These are phyloP conservation scores for Theileria equi DNA, from an alignment of 169 alveolate genomes.

Conservation along the genomic window DNA sequence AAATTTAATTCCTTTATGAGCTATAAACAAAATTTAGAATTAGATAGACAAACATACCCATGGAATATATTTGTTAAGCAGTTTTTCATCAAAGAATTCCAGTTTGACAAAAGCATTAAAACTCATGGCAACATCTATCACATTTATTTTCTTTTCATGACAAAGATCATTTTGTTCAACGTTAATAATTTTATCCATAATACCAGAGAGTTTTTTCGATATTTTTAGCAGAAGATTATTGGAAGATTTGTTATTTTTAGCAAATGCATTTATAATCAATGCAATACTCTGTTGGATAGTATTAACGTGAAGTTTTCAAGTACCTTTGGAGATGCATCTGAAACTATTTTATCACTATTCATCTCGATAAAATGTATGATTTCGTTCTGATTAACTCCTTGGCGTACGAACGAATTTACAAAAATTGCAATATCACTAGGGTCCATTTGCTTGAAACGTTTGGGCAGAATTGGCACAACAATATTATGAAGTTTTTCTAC, in stretches of 20 bases:
- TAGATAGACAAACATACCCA: conserved; percentile 10
- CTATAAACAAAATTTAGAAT: neutral
- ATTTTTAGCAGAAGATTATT: conserved; percentile 7
- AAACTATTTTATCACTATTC: conserved; percentile 11
- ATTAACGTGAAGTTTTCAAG: neutral
- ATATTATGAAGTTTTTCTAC: conserved; percentile 18
- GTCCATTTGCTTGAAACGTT: conserved; percentile 19
- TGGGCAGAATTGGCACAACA: conserved; percentile 28
- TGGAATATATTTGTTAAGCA: conserved; percentile 42
- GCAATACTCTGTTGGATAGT: conserved; percentile 11
- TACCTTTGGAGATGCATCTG: conserved; percentile 16
- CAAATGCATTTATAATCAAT: conserved; percentile 39
- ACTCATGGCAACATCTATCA: conserved; percentile 46
- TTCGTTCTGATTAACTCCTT: conserved; percentile 20
- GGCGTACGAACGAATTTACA: conserved; percentile 31
- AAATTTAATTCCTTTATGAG: conserved; percentile 12
- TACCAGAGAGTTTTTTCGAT: neutral
- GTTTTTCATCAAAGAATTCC: conserved; percentile 10
- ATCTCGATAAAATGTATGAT: conserved; percentile 35
- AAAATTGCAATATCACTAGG: conserved; percentile 39
- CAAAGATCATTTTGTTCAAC: neutral
- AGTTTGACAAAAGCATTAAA: conserved; percentile 42
- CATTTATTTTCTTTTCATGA: conserved; percentile 14
- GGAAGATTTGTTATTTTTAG: conserved; percentile 18
- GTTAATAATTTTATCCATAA: neutral